Evolutionary conservation across 2,329 filamentous ascomycete genomes (phyloP).

Genomic region (Pseudogymnoascus pannorum): DNA sequence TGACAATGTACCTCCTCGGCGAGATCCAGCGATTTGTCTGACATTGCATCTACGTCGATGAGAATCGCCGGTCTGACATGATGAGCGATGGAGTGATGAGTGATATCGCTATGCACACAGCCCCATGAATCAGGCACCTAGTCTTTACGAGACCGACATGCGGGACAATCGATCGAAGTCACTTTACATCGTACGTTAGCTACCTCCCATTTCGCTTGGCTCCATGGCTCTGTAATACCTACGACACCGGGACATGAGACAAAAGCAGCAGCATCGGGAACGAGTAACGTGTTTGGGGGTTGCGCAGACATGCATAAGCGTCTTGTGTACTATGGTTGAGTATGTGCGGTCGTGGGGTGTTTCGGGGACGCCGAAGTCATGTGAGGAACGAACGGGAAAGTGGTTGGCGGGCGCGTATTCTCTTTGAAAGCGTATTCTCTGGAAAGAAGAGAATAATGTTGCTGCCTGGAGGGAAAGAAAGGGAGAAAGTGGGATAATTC

Average conservation of each 20-base stretch:
- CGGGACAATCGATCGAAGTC: background rate
- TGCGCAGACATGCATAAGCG: background rate
- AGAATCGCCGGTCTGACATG: background rate
- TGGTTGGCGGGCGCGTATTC: background rate
- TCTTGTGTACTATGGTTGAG: background rate
- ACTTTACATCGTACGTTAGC: background rate
- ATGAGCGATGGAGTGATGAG: background rate
- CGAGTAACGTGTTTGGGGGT: background rate
- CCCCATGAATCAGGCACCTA: background rate
- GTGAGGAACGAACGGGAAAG: background rate
- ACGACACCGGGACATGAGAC: too few relatives aligned
- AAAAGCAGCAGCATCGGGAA: background rate
- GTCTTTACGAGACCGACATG: background rate
- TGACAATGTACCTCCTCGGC: background rate
- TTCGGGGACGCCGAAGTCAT: background rate
- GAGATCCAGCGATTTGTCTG: background rate
- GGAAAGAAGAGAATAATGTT: background rate
- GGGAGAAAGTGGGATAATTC: constrained; percentile 1
- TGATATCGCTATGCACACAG: too few relatives aligned
- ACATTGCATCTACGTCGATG: background rate
- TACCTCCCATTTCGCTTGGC: background rate
- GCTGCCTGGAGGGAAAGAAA: background rate
- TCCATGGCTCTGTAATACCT: background rate
- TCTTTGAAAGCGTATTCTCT: background rate
- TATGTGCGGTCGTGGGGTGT: background rate